A percentile compares a stretch with the other conserved stretches of the same genome.
Evolutionary conservation across 805 yeast genomes (phyloP).

Genomic region (Candida saitoana): DNA sequence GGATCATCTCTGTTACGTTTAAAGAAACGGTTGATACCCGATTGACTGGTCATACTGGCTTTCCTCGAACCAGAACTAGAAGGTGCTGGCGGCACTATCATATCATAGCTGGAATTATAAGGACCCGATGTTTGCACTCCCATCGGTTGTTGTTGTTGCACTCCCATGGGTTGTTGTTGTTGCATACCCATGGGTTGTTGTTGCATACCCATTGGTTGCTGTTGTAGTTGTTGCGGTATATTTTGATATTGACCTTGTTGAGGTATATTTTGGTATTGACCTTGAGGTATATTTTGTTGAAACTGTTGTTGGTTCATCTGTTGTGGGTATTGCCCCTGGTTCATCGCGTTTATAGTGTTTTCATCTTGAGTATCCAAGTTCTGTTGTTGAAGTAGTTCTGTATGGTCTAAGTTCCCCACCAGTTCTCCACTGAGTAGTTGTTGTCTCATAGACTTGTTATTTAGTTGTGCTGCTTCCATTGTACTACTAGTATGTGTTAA

Average conservation of each 20-base stretch:
- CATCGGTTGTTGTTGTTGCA: constrained; percentile 7
- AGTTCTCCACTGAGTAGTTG: constrained; percentile 31
- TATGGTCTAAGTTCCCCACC: constrained; percentile 5
- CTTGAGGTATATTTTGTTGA: constrained; percentile 6
- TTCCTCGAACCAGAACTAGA: constrained; percentile 18
- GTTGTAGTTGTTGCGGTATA: constrained; percentile 1
- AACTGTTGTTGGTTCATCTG: constrained; percentile 2
- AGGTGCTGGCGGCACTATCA: constrained; percentile 19
- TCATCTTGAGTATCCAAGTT: too few relatives aligned
- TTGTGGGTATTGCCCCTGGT: constrained; percentile 1
- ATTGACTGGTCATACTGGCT: constrained; percentile 37
- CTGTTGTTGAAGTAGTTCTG: constrained; percentile 6
- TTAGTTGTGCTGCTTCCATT: constrained; percentile 1
- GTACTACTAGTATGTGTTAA: too few relatives aligned
- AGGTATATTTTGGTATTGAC: constrained; percentile 6
- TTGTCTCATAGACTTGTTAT: constrained; percentile 25
- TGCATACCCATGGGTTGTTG: not conserved
- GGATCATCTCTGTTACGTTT: constrained; percentile 30
- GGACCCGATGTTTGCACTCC: too few relatives aligned
- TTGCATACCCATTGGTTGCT: not conserved
- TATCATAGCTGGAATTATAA: constrained; percentile 19
- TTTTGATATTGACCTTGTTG: not conserved
- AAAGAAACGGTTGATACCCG: constrained; percentile 40
- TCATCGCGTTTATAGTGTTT: constrained; percentile 1
- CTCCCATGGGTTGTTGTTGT: constrained; percentile 5